Conservation (phyloP, 805 yeast species). For the Ogataea pignaliae region DNA sequence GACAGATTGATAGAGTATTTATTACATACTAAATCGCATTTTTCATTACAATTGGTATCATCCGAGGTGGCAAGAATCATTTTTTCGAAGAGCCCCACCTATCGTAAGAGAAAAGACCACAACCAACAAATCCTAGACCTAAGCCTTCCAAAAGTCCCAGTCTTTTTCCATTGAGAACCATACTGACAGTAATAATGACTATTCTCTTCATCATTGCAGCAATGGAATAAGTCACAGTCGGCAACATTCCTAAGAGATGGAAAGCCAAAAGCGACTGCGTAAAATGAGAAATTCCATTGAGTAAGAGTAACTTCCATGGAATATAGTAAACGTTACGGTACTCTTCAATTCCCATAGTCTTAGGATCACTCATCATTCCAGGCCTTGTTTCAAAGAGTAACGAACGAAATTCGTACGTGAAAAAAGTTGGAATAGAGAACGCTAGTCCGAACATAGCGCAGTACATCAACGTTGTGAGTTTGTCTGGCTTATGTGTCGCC, state of each 20-base stretch:
- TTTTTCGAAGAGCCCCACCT: slow-evolving; percentile 40
- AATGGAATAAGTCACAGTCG: slow-evolving; percentile 81
- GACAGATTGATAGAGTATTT: too few species aligned
- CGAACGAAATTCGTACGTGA: slow-evolving; percentile 52
- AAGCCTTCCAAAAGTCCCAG: slow-evolving; percentile 42
- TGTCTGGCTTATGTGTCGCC: slow-evolving; percentile 56
- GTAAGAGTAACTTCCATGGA: slow-evolving; percentile 44
- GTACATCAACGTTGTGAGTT: slow-evolving; percentile 73
- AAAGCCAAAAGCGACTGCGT: slow-evolving; percentile 77
- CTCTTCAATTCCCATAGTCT: background rate
- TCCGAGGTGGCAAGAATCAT: too few species aligned
- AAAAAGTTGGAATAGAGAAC: slow-evolving; percentile 71
- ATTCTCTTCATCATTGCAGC: slow-evolving; percentile 87
- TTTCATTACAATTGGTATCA: too few species aligned
- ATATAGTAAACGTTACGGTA: slow-evolving; percentile 27
- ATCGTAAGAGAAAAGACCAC: slow-evolving; percentile 61
- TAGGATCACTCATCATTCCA: background rate
- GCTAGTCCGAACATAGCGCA: slow-evolving; percentile 70
- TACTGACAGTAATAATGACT: slow-evolving; percentile 76
- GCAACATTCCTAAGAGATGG: slow-evolving; percentile 72
- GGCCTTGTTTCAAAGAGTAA: slow-evolving; percentile 8
- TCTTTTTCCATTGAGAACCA: slow-evolving; percentile 52
- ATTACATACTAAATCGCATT: too few species aligned
- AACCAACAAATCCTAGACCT: slow-evolving; percentile 48
- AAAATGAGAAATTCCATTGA: slow-evolving; percentile 76